phyloP scores from a whole-genome alignment of 768 basidiomycete genomes.

The Chalciporus sphaerocephalus region DNA sequence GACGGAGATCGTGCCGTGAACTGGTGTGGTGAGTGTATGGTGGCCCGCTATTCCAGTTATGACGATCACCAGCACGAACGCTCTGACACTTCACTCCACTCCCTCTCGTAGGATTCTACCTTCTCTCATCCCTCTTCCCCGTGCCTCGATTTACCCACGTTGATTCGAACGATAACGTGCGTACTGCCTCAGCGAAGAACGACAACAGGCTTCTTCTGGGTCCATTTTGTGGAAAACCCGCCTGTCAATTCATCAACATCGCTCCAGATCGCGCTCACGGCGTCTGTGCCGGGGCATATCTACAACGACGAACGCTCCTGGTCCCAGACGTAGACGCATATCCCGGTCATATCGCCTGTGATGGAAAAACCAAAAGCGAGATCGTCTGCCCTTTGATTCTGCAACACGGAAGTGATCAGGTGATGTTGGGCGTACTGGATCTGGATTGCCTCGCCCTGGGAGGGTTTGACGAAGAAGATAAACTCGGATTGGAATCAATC shows the following conservation, averaged over 20 bases:
- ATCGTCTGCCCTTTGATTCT: conserved; percentile 76
- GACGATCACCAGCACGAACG: neutral
- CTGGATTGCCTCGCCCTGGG: conserved; percentile 71
- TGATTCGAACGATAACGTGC: conserved; percentile 12
- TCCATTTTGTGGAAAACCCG: conserved; percentile 88
- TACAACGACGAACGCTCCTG: conserved; percentile 52
- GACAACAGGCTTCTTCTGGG: conserved; percentile 53
- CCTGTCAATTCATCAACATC: conserved; percentile 77
- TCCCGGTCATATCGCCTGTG: conserved; percentile 93
- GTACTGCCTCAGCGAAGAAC: conserved; percentile 1
- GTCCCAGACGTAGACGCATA: conserved; percentile 76
- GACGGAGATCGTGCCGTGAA: conserved; percentile 65
- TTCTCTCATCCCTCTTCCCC: conserved; percentile 63
- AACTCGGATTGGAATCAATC: conserved; percentile 70
- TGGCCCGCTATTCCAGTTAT: neutral
- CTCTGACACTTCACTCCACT: neutral
- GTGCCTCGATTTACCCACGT: conserved; percentile 28
- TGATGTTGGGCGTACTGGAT: conserved; percentile 65
- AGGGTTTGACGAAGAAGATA: conserved; percentile 78
- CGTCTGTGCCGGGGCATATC: conserved; percentile 81
- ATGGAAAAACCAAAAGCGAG: conserved; percentile 86
- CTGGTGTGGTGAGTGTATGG: conserved; percentile 86
- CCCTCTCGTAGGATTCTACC: conserved; percentile 71
- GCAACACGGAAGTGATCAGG: conserved; percentile 26
- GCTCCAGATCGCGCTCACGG: conserved; percentile 55